Evolutionary conservation across 352 stramenopile genomes (phyloP).

Genomic region (Peronospora farinosa): DNA sequence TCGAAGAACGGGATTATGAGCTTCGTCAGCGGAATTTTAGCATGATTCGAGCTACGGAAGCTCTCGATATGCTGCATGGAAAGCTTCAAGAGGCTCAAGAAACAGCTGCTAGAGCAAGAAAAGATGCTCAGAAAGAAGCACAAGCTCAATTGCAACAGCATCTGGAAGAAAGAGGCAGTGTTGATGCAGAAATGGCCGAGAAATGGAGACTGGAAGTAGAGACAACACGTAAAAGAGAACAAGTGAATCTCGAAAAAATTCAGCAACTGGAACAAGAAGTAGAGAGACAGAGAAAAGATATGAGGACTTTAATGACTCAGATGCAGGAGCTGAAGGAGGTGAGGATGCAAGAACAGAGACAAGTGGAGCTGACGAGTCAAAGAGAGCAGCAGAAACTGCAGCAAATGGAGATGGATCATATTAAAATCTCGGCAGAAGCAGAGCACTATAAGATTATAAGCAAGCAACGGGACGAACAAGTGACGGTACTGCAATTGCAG

Average conservation of each 20-base stretch:
- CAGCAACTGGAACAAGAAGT: conserved; percentile 41
- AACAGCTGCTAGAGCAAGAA: conserved; percentile 21
- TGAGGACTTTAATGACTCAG: conserved; percentile 20
- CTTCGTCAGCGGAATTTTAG: conserved; percentile 49
- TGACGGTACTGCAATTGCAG: conserved; percentile 30
- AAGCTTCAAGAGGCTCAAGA: conserved; percentile 31
- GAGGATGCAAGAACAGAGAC: conserved; percentile 21
- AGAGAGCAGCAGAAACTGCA: conserved; percentile 37
- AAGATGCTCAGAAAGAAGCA: conserved; percentile 24
- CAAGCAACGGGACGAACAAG: conserved; percentile 45
- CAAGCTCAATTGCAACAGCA: conserved; percentile 30
- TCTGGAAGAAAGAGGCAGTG: conserved; percentile 16
- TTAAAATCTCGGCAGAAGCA: conserved; percentile 31
- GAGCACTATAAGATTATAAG: conserved; percentile 38
- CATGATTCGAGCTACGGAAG: conserved; percentile 53
- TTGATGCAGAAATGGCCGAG: conserved; percentile 37
- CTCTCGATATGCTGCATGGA: conserved; percentile 48
- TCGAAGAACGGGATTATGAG: conserved; percentile 64
- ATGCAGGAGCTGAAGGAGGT: conserved; percentile 36
- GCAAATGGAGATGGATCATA: conserved; percentile 30
- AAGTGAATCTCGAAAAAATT: conserved; percentile 21
- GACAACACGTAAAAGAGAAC: conserved; percentile 28
- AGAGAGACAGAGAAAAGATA: conserved; percentile 24
- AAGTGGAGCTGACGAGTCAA: conserved; percentile 29
- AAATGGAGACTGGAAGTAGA: conserved; percentile 36